phyloP scores from a whole-genome alignment of 1,139 yeast species.

The Blastobotrys aristatus region DNA sequence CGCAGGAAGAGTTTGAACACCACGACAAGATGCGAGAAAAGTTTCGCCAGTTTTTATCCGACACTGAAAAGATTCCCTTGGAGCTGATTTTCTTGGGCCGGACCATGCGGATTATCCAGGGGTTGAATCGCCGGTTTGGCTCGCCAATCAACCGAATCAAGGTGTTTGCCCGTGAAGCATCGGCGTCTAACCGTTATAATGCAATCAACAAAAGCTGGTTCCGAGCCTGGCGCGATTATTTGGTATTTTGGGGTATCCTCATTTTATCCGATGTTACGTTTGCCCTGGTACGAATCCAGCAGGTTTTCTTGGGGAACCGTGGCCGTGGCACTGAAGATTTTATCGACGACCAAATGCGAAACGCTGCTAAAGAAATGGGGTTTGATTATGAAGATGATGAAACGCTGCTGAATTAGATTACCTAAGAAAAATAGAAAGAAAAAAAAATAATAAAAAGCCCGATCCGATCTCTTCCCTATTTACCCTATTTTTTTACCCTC shows the following conservation, averaged over 20 bases:
- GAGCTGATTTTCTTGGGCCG: slow-evolving; percentile 62
- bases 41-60: slow-evolving; percentile 50
- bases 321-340: slow-evolving; percentile 15
- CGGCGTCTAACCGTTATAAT: slow-evolving; percentile 18
- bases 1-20: slow-evolving; percentile 36
- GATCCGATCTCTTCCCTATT: background rate
- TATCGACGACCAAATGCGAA: slow-evolving; percentile 14
- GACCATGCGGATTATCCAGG: slow-evolving; percentile 70
- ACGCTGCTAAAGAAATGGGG: slow-evolving; percentile 14
- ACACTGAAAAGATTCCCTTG: slow-evolving; percentile 61
- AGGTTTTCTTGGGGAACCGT: slow-evolving; percentile 32
- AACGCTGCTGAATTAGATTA: background rate
- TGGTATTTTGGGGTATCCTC: slow-evolving; percentile 39
- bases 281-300: slow-evolving; percentile 36
- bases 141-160: slow-evolving; percentile 71
- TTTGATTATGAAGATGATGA: slow-evolving; percentile 8
- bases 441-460: too few species aligned
- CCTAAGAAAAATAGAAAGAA: too few species aligned
- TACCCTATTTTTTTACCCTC: background rate
- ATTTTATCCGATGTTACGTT: slow-evolving; percentile 44
- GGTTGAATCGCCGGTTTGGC: slow-evolving; percentile 58
- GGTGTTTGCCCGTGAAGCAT: slow-evolving; percentile 53
- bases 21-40: slow-evolving; percentile 38
- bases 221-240: slow-evolving; percentile 28
- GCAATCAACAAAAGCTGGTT: slow-evolving; percentile 5